Conservation (phyloP, 257 asterid species). For the Avicennia marina region DNA sequence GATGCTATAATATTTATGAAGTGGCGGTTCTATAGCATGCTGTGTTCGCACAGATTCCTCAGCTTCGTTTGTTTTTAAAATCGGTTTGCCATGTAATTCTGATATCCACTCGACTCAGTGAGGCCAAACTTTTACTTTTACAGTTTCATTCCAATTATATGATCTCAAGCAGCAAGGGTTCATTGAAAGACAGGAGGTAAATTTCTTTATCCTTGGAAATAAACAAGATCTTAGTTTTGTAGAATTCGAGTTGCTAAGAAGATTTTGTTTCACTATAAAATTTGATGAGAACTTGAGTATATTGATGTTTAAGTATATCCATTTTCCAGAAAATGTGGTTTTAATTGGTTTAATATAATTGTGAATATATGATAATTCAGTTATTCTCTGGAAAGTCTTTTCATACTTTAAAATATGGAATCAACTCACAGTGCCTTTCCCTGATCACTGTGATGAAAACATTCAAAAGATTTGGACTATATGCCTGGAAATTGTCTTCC, state of each 20-base stretch:
- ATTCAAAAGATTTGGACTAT: background rate
- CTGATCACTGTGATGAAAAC: background rate
- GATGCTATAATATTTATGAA: too few species aligned
- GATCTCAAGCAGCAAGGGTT: constrained; percentile 85
- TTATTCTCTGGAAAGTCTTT: too few species aligned
- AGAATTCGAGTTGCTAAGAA: background rate
- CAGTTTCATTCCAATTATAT: constrained; percentile 73
- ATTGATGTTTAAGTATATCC: background rate
- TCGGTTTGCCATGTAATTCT: background rate
- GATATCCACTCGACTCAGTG: constrained; percentile 15
- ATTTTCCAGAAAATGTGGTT: background rate
- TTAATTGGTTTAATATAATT: background rate
- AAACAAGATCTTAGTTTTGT: background rate
- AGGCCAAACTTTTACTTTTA: constrained; percentile 14
- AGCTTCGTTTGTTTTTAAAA: background rate
- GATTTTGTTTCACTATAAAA: background rate
- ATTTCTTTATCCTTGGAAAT: background rate
- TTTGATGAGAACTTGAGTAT: background rate
- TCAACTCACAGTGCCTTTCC: background rate
- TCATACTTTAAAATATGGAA: too few species aligned
- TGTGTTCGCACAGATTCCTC: background rate
- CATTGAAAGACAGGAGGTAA: constrained; percentile 77
- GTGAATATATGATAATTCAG: too few species aligned
- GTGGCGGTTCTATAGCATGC: too few species aligned
- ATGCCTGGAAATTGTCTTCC: background rate